Evolutionary conservation across 106 monocot genomes (phyloP).

Genomic region (Dendrobium officinale): DNA sequence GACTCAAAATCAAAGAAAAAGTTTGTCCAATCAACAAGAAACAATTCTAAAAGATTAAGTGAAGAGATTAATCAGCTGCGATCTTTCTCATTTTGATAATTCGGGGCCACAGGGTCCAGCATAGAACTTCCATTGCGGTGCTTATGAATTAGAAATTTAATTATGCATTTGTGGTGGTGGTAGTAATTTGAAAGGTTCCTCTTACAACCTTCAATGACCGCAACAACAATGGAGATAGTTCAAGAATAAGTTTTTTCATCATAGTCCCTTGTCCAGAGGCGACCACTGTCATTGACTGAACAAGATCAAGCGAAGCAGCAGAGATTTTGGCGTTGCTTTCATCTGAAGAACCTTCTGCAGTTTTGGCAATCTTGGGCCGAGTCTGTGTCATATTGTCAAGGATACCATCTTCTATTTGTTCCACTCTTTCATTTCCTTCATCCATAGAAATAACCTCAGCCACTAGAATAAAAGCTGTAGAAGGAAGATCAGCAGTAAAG

Average conservation of each 20-base stretch:
- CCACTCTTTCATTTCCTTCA: constrained; percentile 61
- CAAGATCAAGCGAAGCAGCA: constrained; percentile 34
- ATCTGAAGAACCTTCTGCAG: constrained; percentile 28
- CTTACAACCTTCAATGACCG: constrained; percentile 81
- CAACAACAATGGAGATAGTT: constrained; percentile 78
- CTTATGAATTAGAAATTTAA: constrained; percentile 72
- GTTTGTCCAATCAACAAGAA: too few species aligned
- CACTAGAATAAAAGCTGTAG: constrained; percentile 60
- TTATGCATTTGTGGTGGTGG: constrained; percentile 2
- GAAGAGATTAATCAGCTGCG: constrained; percentile 79
- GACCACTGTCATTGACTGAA: constrained; percentile 29
- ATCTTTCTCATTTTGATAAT: constrained; percentile 54
- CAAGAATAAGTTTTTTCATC: constrained; percentile 86
- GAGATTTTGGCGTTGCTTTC: constrained; percentile 32
- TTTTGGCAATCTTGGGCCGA: constrained; percentile 25
- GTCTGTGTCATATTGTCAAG: constrained; percentile 20
- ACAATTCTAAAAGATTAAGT: constrained; percentile 28
- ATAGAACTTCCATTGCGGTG: constrained; percentile 16
- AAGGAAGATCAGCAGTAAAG: constrained; percentile 38
- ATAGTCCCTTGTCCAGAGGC: constrained; percentile 55
- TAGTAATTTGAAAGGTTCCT: constrained; percentile 80
- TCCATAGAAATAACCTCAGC: constrained; percentile 68
- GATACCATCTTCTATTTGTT: constrained; percentile 44
- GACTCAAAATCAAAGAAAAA: too few species aligned
- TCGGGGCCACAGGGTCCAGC: constrained; percentile 20